These are phyloP conservation scores for Gymnopus androsaceus DNA, from an alignment of 1,284 basidiomycete genomes.

Conservation along the genomic window DNA sequence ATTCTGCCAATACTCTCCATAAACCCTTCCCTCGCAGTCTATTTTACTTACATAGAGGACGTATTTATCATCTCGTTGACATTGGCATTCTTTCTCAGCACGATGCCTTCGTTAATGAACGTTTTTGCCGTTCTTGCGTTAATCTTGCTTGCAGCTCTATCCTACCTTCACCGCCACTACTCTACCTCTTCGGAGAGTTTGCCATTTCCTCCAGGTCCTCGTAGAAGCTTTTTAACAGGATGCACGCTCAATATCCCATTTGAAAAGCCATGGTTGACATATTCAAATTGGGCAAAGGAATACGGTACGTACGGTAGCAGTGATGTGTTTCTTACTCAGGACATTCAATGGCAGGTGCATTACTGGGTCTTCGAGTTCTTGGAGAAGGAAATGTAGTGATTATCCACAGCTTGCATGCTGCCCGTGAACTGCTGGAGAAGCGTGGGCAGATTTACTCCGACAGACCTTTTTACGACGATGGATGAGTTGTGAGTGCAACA, in stretches of 20 bases:
- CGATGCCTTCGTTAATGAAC: too few species aligned
- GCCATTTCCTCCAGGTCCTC: neutral
- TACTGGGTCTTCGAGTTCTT: neutral
- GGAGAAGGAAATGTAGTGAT: constrained; percentile 13
- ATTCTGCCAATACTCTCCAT: too few species aligned
- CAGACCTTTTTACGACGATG: constrained; percentile 7
- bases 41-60: too few species aligned
- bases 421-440: constrained; percentile 6
- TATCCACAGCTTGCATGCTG: constrained; percentile 1
- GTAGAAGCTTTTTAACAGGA: neutral
- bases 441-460: neutral
- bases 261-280: neutral
- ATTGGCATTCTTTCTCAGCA: too few species aligned
- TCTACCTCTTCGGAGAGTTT: neutral
- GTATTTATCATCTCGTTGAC: too few species aligned
- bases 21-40: too few species aligned
- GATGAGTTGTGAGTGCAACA: constrained; percentile 4
- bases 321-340: too few species aligned
- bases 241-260: neutral
- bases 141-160: too few species aligned
- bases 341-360: neutral
- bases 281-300: neutral
- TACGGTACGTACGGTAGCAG: constrained; percentile 1
- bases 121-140: too few species aligned
- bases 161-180: neutral